phyloP scores from a whole-genome alignment of 768 basidiomycete genomes.

The Scleroderma bovista region DNA sequence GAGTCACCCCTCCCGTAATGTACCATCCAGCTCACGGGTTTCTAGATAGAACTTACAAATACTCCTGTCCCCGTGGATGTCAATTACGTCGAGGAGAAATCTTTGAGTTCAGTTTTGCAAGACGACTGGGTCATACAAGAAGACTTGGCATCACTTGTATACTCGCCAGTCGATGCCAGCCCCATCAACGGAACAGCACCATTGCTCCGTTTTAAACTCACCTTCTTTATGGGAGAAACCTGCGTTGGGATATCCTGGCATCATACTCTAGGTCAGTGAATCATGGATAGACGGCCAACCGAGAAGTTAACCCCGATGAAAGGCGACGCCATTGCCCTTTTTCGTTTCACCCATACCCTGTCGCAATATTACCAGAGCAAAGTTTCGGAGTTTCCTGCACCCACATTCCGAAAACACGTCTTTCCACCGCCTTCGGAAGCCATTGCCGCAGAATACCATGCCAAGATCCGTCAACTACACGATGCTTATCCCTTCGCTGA shows the following conservation, averaged over 20 bases:
- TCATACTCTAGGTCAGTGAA: slow-evolving; percentile 25
- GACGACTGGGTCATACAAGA: slow-evolving; percentile 26
- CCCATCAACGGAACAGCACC: slow-evolving; percentile 14
- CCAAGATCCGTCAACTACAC: slow-evolving; percentile 23
- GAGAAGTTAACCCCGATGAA: not conserved
- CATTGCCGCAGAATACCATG: slow-evolving; percentile 9
- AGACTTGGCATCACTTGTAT: slow-evolving; percentile 14
- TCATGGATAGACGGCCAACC: not conserved
- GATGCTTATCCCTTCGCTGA: slow-evolving; percentile 12
- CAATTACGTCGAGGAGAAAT: not conserved
- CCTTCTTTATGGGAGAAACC: slow-evolving; percentile 18
- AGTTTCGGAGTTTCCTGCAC: slow-evolving; percentile 6
- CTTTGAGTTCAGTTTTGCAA: slow-evolving; percentile 8
- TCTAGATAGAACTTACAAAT: too few species aligned
- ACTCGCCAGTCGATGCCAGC: slow-evolving; percentile 8
- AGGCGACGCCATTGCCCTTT: slow-evolving; percentile 27
- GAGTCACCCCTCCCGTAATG: slow-evolving; percentile 6
- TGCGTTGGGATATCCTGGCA: slow-evolving; percentile 31
- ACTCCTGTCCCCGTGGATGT: too few species aligned
- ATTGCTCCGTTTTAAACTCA: slow-evolving; percentile 25
- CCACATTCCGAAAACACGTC: slow-evolving; percentile 21
- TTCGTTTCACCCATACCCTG: slow-evolving; percentile 25
- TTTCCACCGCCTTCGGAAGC: slow-evolving; percentile 14
- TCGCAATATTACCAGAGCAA: slow-evolving; percentile 26
- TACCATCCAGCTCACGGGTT: not conserved